A percentile compares a stretch with the other conserved stretches of the same genome.
Conservation (phyloP, 805 yeast species). For the Candida morakotiae region DNA sequence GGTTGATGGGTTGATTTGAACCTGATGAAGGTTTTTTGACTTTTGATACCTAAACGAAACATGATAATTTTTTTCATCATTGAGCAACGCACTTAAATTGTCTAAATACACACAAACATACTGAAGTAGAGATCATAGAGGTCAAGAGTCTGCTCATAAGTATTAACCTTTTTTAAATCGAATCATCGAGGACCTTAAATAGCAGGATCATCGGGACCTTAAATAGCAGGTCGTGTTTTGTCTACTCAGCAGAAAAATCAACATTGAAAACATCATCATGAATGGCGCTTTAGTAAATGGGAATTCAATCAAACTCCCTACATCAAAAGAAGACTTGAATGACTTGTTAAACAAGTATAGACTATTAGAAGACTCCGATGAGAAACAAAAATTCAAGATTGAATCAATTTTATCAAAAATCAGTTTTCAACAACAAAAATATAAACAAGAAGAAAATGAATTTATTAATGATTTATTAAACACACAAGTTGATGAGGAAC, state of each 20-base stretch:
- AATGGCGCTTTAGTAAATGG: slow-evolving; percentile 1
- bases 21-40: slow-evolving; percentile 7
- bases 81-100: background rate
- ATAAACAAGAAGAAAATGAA: slow-evolving; percentile 17
- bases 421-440: slow-evolving; percentile 21
- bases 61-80: slow-evolving; percentile 2
- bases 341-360: slow-evolving; percentile 24
- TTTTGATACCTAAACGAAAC: slow-evolving; percentile 9
- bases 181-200: too few relatives aligned
- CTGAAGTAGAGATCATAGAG: too few relatives aligned
- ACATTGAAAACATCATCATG: background rate
- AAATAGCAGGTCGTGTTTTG: background rate
- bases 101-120: background rate
- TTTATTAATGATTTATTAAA: slow-evolving; percentile 15
- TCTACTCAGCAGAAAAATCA: background rate
- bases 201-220: too few relatives aligned
- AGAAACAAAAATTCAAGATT: slow-evolving; percentile 19
- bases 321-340: slow-evolving; percentile 21
- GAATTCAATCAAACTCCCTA: slow-evolving; percentile 12
- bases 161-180: too few relatives aligned
- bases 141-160: too few relatives aligned
- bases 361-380: slow-evolving; percentile 12
- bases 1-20: slow-evolving; percentile 18
- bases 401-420: slow-evolving; percentile 27
- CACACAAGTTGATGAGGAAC: slow-evolving; percentile 8